Conservation (phyloP, 306 rosid genomes). For the Astragalus glycyphyllos region DNA sequence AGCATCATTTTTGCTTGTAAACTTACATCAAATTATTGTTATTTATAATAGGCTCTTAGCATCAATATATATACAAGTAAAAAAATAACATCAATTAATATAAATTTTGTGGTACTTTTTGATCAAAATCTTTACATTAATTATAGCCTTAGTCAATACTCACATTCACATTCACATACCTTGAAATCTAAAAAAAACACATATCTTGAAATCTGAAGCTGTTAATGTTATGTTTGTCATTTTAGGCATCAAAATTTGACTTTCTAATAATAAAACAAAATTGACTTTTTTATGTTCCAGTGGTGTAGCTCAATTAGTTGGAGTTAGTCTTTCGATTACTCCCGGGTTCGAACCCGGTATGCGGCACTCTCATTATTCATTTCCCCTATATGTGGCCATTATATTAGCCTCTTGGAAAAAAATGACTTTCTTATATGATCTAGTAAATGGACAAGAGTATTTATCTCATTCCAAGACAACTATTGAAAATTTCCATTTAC, state of each 20-base stretch:
- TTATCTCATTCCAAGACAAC: conserved; percentile 25
- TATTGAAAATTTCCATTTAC: conserved; percentile 30
- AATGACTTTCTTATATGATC: not conserved
- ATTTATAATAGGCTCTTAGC: not conserved
- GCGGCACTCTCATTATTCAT: too few species aligned
- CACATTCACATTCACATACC: too few species aligned
- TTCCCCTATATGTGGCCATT: too few species aligned
- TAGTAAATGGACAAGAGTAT: not conserved
- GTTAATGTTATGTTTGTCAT: conserved; percentile 3
- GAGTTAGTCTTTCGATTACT: too few species aligned
- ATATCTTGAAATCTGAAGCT: not conserved
- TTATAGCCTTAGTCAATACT: too few species aligned
- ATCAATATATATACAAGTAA: too few species aligned
- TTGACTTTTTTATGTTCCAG: not conserved
- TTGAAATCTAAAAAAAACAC: too few species aligned
- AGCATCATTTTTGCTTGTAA: not conserved
- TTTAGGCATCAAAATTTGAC: not conserved
- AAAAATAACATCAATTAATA: not conserved
- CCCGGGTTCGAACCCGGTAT: too few species aligned
- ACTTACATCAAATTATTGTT: not conserved
- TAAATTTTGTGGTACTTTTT: not conserved
- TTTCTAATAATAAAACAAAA: not conserved
- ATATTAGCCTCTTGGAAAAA: too few species aligned
- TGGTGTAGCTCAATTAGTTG: too few species aligned
- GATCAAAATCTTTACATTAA: not conserved